Percentiles rank a stretch among this genome's conserved stretches.
Conservation (phyloP, 805 yeast species). For the Cyberlindnera xylosilytica region DNA sequence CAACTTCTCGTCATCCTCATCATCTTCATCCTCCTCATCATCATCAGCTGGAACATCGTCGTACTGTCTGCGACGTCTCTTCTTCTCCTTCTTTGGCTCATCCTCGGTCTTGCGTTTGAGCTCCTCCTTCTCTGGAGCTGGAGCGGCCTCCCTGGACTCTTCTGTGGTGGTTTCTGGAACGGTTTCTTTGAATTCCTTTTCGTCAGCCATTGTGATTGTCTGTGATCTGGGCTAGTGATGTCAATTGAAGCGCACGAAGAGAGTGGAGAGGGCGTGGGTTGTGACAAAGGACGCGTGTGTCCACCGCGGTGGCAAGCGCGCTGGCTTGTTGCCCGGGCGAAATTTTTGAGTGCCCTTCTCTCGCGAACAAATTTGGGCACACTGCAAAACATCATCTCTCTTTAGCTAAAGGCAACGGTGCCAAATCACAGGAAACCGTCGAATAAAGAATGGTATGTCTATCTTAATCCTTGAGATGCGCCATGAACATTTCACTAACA, state of each 20-base stretch:
- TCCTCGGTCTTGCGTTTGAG: slow-evolving; percentile 26
- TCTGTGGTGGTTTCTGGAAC: background rate
- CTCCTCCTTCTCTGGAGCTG: slow-evolving; percentile 19
- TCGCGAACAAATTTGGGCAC: no score
- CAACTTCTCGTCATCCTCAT: slow-evolving; percentile 50
- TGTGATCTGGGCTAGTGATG: background rate
- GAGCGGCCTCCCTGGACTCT: background rate
- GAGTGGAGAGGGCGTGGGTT: no score
- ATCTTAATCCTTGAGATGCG: background rate
- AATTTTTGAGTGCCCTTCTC: background rate
- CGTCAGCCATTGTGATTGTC: slow-evolving; percentile 27
- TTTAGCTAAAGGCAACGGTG: no score
- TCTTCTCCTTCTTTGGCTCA: slow-evolving; percentile 39
- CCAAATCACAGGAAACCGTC: no score
- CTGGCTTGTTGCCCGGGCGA: slow-evolving; percentile 2
- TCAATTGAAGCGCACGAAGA: background rate
- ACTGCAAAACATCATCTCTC: no score
- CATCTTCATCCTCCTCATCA: slow-evolving; percentile 41
- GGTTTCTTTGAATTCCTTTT: slow-evolving; percentile 11
- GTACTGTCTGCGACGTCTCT: slow-evolving; percentile 56
- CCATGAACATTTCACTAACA: slow-evolving; percentile 7
- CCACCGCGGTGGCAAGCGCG: background rate
- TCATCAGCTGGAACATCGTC: slow-evolving; percentile 60
- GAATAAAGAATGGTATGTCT: background rate
- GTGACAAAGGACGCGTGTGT: no score